Base-by-base conservation (phyloP, 2,329 filamentous ascomycete species). In the Cladosporium halotolerans region DNA sequence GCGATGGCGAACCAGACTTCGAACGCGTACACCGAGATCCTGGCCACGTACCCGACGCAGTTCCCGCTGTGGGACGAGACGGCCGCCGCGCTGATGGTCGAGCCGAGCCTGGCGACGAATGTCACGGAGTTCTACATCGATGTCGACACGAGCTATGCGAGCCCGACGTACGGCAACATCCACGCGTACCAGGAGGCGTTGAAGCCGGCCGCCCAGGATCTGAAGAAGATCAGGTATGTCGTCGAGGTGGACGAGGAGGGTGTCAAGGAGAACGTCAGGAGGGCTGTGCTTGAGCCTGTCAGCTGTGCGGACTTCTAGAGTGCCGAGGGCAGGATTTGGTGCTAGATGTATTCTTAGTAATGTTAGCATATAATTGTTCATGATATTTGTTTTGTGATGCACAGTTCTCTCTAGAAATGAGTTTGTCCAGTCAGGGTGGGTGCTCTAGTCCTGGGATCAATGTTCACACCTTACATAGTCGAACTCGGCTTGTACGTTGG, bases 21-120 rank as follows among this genome's bases (percentile, higher is more conserved):
- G 23, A 73, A 69, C 46, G 63, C 66, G 1, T 75, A 73, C 53
- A 68, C 70, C 4, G 55, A 67, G 28, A 60, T 75, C 3, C 65
- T 74, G 47, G 63, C 69, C 1, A 62, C 70, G 58, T 74, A 73
- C 41, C 68, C 67, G 4, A 70, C 69, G 3, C 60, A 60, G 0
- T 71, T 74, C 45, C 73, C 73, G 0, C 72, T 74, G 46, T 76
- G 73, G 73, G 73, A 76, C 51, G 73, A 76, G 60, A 76, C 72
- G 3, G 72, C 73, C 1, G 68, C 68, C n/a, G 70, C 67, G 0
- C 67, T 74, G 4, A 66, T 74, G 54, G 50, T 72, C 4, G 70
- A 74, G 49, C 68, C 69, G 0, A 61, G 58, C 5, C 66, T 74
- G 32, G 66, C 69, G 33, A 65, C 60, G 8, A 74, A 75, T 49